These are phyloP conservation scores for Mycena galopus DNA, from an alignment of 768 basidiomycete genomes.

Conservation along the genomic window DNA sequence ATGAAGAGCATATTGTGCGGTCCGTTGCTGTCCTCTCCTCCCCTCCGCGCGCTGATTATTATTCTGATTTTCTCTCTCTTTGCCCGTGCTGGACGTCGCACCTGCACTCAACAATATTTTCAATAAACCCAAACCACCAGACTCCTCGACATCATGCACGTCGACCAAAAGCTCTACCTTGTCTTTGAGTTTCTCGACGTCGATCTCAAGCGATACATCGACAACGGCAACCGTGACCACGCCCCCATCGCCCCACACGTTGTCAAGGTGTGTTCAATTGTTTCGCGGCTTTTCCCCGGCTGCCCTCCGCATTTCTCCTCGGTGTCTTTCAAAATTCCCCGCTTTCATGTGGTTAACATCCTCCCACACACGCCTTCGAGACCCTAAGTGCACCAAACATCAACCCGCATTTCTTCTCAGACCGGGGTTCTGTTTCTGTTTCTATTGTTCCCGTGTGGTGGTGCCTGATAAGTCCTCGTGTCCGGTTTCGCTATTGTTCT, in stretches of 20 bases:
- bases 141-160: slow-evolving; percentile 95
- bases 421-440: not conserved
- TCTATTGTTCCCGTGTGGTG: not conserved
- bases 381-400: not conserved
- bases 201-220: slow-evolving; percentile 97
- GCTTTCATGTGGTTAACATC: not conserved
- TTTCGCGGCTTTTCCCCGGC: slow-evolving; percentile 4
- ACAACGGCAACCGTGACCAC: slow-evolving; percentile 80
- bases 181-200: slow-evolving; percentile 98
- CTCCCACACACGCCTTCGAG: not conserved
- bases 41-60: not conserved
- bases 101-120: not conserved
- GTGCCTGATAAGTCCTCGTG: not conserved
- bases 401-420: not conserved
- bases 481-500: not conserved
- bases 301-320: not conserved
- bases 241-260: slow-evolving; percentile 80
- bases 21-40: slow-evolving; percentile 49
- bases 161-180: slow-evolving; percentile 96
- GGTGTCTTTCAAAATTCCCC: not conserved
- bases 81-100: not conserved
- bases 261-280: slow-evolving; percentile 76
- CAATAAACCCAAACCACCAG: slow-evolving; percentile 55
- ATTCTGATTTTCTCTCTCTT: not conserved
- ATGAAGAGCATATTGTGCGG: slow-evolving; percentile 97